Base-by-base conservation (phyloP, 305 asterid genomes). In the Fraxinus sp. region DNA sequence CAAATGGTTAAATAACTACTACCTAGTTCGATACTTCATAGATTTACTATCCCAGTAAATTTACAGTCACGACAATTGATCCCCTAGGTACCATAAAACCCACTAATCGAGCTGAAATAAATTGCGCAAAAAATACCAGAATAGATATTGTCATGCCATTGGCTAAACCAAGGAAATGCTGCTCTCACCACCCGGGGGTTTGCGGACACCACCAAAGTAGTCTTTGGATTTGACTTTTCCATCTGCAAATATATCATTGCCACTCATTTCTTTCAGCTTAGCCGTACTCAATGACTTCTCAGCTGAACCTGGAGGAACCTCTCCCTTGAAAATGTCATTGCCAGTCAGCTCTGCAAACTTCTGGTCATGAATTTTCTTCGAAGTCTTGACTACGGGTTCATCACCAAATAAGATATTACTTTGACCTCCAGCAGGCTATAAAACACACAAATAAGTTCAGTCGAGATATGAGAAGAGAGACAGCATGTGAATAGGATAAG, bases 361-460 rank as follows among this genome's bases (percentile, higher is more conserved):
- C 89, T 94, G 98, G 90, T 91, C 75, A 71, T 94, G 98, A 62
- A 95, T 90, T 81, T 93, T 95, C 89, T 90, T 94, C 0, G 93
- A 62, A 22, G 93, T 85, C 86, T 88, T 92, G 64, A 90, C 91
- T 77, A 24, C 73, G 1, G 73, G 94, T 59, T 92, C 96, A 11
- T 94, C 99, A 8, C 97, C 98, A 77, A 92, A 95, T 68, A 90
- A 46, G 59, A 95, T 95, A 83, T 90, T 95, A 80, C 98, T 95
- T 72, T 94, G 98, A 72, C 97, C 98, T 80, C 98, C 98, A 24
- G 98, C 97, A 74, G 98, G 98, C 98, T 95, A 89, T 78, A 86
- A 72, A 52, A 37, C 35, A 1, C 24, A 78, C 74, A 13, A 30
- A 82, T 24, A 84, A 75, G n/a, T 73, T 20, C 52, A 62, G 18